Evolutionary conservation across 1,284 basidiomycete species (phyloP), one percentile per base, ranked within the genome.

Genomic region (Sphagnurus paluster): DNA sequence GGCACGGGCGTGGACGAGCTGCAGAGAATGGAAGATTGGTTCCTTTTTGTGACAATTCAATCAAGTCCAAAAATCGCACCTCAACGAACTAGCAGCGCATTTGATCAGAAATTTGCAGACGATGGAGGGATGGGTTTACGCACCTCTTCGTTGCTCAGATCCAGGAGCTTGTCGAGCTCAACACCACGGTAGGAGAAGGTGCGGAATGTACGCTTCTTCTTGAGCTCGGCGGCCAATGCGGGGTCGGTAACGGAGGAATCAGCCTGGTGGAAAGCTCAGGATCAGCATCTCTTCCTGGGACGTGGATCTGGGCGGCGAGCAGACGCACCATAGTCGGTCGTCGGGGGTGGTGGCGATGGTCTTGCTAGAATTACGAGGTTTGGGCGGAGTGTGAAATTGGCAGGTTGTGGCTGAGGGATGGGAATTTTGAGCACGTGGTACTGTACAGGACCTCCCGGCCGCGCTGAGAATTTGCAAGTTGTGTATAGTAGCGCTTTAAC

Each of bases 111-210:
- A 23, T 42, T 30, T 24, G 28, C 29, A 32, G 7, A 45, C n/a
- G 20, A 21, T 20, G 35, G 42, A 26, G 52, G 5, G 24, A 19
- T 14, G 23, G 37, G 21, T 21, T 11, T 2, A 47, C 84, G 56
- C 62, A 90, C 91, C 63, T 93, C 90, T 71, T 98, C 96, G 65
- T 96, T 98, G 76, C 75, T 83, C 78, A 99, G 72, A 75, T 99
- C 96, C 64, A 99, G 79, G 67, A 99, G 92, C 75, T 96, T 90
- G 68, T 98, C 92, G 59, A 98, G 89, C 78, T 97, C 94, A 62
- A 98, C 77, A 64, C 97, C 96, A 66, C 96, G 90, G 87, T 96
- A 99, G 39, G 90, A 90, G 81, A 98, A 99, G 66, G 96, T 98
- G 68, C 92, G 91, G 90, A 99, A 99, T 54, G 93, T 94, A 68